Evolutionary conservation across 768 basidiomycete genomes (phyloP).

Genomic region (Calocybe cyanea): DNA sequence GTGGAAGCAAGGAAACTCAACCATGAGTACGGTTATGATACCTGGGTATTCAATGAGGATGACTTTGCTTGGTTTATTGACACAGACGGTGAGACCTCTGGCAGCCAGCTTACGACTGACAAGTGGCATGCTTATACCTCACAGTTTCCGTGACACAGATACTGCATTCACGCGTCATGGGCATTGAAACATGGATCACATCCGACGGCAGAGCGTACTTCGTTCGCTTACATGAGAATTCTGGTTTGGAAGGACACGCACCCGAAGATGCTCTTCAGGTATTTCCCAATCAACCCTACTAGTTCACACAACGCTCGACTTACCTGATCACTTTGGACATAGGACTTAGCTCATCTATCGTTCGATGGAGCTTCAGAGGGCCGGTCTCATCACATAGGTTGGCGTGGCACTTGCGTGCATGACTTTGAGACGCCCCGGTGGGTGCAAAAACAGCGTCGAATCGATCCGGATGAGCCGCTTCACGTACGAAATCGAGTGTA

Average conservation of each 20-base stretch:
- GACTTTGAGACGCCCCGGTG: conserved; percentile 70
- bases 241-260: conserved; percentile 18
- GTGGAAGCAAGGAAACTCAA: conserved; percentile 28
- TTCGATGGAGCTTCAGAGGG: conserved; percentile 17
- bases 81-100: conserved; percentile 50
- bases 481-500: conserved; percentile 34
- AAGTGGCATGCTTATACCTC: background rate
- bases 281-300: background rate
- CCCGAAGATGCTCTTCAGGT: conserved; percentile 22
- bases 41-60: conserved; percentile 64
- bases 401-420: conserved; percentile 82
- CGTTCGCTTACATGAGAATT: conserved; percentile 55
- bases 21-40: conserved; percentile 51
- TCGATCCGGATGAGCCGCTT: conserved; percentile 44
- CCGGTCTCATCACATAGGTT: conserved; percentile 31
- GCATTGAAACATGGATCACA: conserved; percentile 79
- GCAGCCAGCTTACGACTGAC: background rate
- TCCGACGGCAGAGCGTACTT: conserved; percentile 83
- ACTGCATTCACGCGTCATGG: conserved; percentile 50
- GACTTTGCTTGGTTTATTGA: conserved; percentile 76
- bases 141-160: conserved; percentile 67
- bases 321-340: background rate
- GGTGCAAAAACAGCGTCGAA: conserved; percentile 70
- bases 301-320: background rate
- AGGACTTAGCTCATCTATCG: conserved; percentile 11